phyloP scores from a whole-genome alignment of 495 filamentous ascomycete genomes.

The Hyaloscypha finlandica region DNA sequence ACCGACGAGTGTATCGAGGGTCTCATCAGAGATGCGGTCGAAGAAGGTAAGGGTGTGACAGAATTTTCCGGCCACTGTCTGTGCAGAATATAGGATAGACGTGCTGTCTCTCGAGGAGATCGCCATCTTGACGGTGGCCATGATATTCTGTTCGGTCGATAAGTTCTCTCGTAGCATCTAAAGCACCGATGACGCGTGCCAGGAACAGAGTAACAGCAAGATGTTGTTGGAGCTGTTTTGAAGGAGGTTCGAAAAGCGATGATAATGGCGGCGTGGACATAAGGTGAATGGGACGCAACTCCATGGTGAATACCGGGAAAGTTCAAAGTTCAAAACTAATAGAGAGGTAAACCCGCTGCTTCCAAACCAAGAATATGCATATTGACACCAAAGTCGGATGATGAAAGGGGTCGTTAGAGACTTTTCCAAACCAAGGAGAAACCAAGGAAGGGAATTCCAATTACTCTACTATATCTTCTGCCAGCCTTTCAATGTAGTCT shows the following conservation, averaged over 20 bases:
- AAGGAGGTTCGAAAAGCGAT: not conserved
- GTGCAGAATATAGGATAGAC: not conserved
- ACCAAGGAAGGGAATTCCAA: no score
- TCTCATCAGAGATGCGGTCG: not conserved
- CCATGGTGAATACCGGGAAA: not conserved
- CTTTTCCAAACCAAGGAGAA: no score
- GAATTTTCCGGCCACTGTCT: not conserved
- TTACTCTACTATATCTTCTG: no score
- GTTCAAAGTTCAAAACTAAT: not conserved
- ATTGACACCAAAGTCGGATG: no score
- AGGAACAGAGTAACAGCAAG: no score
- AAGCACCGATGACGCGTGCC: not conserved
- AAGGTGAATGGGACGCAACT: not conserved
- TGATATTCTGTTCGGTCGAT: not conserved
- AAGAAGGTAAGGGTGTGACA: not conserved
- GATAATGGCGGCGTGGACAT: not conserved
- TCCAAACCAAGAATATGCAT: no score
- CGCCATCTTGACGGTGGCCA: not conserved
- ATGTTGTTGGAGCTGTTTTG: not conserved
- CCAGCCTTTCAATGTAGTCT: no score
- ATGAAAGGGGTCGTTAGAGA: no score
- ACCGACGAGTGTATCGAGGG: conserved; percentile 9
- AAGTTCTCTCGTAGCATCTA: not conserved
- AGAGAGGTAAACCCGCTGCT: no score
- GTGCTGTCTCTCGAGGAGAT: not conserved